Percentiles rank a stretch among this genome's conserved stretches.
Evolutionary conservation across 441 rosid genomes (phyloP).

Genomic region (Sinapis alba): DNA sequence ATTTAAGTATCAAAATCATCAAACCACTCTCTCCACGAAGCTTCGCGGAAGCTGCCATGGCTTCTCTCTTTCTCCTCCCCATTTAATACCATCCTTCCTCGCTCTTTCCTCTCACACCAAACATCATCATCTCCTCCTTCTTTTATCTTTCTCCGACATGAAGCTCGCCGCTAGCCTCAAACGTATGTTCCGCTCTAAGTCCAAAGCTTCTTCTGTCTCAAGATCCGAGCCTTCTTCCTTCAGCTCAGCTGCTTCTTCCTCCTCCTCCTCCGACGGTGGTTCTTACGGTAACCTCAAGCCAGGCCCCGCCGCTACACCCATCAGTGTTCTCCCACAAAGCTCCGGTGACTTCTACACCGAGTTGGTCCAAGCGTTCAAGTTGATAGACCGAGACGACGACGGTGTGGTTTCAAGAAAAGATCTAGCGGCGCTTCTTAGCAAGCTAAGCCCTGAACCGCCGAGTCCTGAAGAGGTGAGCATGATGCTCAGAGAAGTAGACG

Average conservation of each 20-base stretch:
- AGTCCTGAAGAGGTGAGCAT: conserved; percentile 57
- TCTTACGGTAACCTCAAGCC: conserved; percentile 35
- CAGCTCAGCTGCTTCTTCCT: conserved; percentile 50
- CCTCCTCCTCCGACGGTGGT: conserved; percentile 43
- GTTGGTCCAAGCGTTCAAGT: conserved; percentile 53
- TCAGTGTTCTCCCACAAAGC: conserved; percentile 55
- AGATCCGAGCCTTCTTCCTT: conserved; percentile 65
- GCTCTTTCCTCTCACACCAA: conserved; percentile 29
- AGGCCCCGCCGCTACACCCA: conserved; percentile 50
- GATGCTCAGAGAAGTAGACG: conserved; percentile 69
- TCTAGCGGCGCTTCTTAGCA: conserved; percentile 62
- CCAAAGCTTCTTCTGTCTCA: conserved; percentile 43
- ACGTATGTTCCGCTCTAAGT: conserved; percentile 55
- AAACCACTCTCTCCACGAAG: conserved; percentile 48
- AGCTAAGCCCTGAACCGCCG: conserved; percentile 57
- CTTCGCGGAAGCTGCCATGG: conserved; percentile 82
- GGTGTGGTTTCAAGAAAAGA: conserved; percentile 57
- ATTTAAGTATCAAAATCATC: conserved; percentile 27
- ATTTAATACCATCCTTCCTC: conserved; percentile 41
- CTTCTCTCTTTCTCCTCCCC: conserved; percentile 30
- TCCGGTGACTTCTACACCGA: conserved; percentile 48
- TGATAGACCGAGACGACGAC: conserved; percentile 64
- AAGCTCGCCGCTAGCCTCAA: conserved; percentile 59
- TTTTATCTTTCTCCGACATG: conserved; percentile 38
- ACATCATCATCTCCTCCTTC: not conserved